Percentiles rank a stretch among this genome's conserved stretches.
Conservation (phyloP, 139 green algal genomes). For the Diplosphaera chodatii region DNA sequence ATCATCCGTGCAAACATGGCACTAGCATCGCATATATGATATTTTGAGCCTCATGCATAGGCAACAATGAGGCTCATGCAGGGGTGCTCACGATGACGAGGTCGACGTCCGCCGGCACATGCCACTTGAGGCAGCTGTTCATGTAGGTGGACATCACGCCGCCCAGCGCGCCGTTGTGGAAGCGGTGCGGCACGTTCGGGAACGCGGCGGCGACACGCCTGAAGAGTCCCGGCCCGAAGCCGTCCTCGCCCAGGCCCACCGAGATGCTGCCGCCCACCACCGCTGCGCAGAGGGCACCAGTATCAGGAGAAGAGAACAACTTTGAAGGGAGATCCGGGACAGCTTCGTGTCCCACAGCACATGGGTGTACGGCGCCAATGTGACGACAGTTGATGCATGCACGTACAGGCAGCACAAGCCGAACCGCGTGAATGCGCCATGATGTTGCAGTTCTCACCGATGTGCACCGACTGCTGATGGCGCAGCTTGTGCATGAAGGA, state of each 20-base stretch:
- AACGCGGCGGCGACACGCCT: not conserved
- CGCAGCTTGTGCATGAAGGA: conserved; percentile 1
- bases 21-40: too few species aligned
- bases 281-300: not conserved
- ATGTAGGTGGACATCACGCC: conserved; percentile 1
- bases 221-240: not conserved
- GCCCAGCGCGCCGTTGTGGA: not conserved
- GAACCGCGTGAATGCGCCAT: too few species aligned
- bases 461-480: not conserved
- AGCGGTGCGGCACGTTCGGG: not conserved
- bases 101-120: not conserved
- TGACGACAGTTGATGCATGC: too few species aligned
- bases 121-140: conserved; percentile 1
- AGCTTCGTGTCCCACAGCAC: too few species aligned
- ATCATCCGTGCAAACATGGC: too few species aligned
- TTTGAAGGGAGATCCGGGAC: too few species aligned
- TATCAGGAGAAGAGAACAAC: too few species aligned
- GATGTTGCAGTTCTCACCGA: not conserved
- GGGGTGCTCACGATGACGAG: not conserved
- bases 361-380: too few species aligned
- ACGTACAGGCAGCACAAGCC: too few species aligned
- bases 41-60: too few species aligned
- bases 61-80: too few species aligned
- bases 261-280: not conserved
- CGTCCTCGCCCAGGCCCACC: not conserved